Percentiles rank a stretch among this genome's conserved stretches.
Conservation (phyloP, 495 filamentous ascomycete genomes). For the Extremus antarcticus region DNA sequence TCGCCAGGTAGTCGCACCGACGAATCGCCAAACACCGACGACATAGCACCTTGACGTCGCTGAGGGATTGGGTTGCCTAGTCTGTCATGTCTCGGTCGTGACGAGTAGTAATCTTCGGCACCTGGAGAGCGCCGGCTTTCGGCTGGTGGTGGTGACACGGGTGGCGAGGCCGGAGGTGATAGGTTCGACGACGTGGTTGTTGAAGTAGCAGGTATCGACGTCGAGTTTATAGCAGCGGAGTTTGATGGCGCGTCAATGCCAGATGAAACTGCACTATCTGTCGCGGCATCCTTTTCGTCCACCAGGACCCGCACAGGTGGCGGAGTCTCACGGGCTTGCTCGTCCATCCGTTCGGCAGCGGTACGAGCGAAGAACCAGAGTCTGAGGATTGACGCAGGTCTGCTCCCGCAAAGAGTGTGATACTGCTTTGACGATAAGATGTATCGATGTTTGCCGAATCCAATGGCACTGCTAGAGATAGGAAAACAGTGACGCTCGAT, state of each 20-base stretch:
- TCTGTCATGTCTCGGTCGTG: constrained; percentile 12
- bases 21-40: constrained; percentile 27
- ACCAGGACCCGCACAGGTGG: background rate
- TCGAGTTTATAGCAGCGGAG: background rate
- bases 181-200: background rate
- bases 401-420: too few relatives aligned
- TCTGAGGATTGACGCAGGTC: too few relatives aligned
- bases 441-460: too few relatives aligned
- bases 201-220: background rate
- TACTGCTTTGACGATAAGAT: too few relatives aligned
- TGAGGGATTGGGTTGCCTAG: constrained; percentile 19
- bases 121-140: background rate
- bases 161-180: constrained; percentile 15
- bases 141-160: constrained; percentile 8
- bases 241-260: background rate
- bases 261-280: background rate
- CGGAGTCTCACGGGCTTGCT: background rate
- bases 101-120: constrained; percentile 13
- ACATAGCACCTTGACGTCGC: constrained; percentile 44
- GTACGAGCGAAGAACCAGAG: too few relatives aligned
- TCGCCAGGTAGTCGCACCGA: constrained; percentile 36
- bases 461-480: too few relatives aligned
- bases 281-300: constrained; percentile 5
- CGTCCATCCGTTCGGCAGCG: background rate
- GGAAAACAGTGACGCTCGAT: too few relatives aligned